Evolutionary conservation across 2,329 filamentous ascomycete genomes (phyloP).

Genomic region (Arachnomyces sp.): DNA sequence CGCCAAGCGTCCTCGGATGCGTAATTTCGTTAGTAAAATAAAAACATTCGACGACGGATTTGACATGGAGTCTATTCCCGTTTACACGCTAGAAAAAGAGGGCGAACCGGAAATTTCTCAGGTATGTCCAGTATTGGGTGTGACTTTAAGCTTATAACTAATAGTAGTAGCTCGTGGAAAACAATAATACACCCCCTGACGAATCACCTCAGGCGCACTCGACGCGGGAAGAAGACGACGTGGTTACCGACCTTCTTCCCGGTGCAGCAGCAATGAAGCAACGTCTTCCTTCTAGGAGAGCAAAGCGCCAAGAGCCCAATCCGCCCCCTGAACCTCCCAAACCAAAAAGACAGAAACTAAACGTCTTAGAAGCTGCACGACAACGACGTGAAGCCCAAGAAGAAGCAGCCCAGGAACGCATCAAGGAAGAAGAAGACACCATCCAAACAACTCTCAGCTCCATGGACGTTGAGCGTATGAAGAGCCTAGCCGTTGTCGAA

Average conservation of each 20-base stretch:
- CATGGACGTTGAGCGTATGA: slow-evolving; percentile 65
- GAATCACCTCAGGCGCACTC: slow-evolving; percentile 22
- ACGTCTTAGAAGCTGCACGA: slow-evolving; percentile 59
- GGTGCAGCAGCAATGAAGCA: slow-evolving; percentile 71
- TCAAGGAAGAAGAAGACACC: slow-evolving; percentile 61
- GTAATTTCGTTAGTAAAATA: slow-evolving; percentile 46
- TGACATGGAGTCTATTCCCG: slow-evolving; percentile 36
- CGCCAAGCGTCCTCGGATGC: slow-evolving; percentile 19
- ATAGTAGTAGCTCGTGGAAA: slow-evolving; percentile 14
- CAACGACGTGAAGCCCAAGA: slow-evolving; percentile 47
- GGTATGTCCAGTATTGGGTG: slow-evolving; percentile 7
- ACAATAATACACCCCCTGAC: slow-evolving; percentile 15
- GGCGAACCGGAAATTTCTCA: slow-evolving; percentile 10
- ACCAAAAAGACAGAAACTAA: slow-evolving; percentile 52
- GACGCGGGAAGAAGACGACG: slow-evolving; percentile 40
- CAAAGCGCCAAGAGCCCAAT: slow-evolving; percentile 28
- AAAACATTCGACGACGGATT: slow-evolving; percentile 64
- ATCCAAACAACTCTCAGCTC: slow-evolving; percentile 50
- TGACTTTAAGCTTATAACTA: not conserved
- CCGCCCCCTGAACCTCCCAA: slow-evolving; percentile 28
- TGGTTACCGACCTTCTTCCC: slow-evolving; percentile 67
- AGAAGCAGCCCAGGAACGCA: slow-evolving; percentile 47
- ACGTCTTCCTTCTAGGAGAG: slow-evolving; percentile 58
- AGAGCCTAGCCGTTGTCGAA: slow-evolving; percentile 67
- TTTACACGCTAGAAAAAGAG: slow-evolving; percentile 24